Evolutionary conservation across 768 basidiomycete genomes (phyloP).

Genomic region (Pleurotus tuber-regium): DNA sequence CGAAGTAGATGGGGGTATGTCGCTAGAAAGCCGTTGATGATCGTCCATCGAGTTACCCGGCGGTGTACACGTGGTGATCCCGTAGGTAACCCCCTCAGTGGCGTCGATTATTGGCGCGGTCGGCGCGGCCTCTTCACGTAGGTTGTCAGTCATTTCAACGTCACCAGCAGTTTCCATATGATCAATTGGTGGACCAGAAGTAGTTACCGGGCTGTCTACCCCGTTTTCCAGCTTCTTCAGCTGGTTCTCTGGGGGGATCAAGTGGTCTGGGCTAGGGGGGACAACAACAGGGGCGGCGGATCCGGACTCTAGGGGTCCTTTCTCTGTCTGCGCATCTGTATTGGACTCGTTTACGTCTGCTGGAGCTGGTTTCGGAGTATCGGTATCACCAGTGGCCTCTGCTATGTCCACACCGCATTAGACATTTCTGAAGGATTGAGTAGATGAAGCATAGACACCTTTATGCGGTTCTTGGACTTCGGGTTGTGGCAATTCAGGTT

Average conservation of each 20-base stretch:
- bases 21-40: too few relatives aligned
- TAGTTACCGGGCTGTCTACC: too few relatives aligned
- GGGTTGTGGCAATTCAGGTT: neutral
- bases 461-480: neutral
- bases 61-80: neutral
- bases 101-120: neutral
- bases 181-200: constrained; percentile 10
- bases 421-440: too few relatives aligned
- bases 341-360: neutral
- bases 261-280: neutral
- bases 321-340: neutral
- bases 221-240: neutral
- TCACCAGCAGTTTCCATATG: constrained; percentile 12
- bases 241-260: neutral
- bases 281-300: neutral
- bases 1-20: too few relatives aligned
- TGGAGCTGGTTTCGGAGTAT: neutral
- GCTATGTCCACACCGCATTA: too few relatives aligned
- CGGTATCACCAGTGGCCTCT: neutral
- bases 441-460: too few relatives aligned
- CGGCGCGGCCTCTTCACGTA: neutral
- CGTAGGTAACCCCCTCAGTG: neutral
- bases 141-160: constrained; percentile 18
- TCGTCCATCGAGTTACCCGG: too few relatives aligned
- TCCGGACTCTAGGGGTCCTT: neutral